Evolutionary conservation across 306 rosid genomes (phyloP).

Genomic region (Alnus glutinosa): DNA sequence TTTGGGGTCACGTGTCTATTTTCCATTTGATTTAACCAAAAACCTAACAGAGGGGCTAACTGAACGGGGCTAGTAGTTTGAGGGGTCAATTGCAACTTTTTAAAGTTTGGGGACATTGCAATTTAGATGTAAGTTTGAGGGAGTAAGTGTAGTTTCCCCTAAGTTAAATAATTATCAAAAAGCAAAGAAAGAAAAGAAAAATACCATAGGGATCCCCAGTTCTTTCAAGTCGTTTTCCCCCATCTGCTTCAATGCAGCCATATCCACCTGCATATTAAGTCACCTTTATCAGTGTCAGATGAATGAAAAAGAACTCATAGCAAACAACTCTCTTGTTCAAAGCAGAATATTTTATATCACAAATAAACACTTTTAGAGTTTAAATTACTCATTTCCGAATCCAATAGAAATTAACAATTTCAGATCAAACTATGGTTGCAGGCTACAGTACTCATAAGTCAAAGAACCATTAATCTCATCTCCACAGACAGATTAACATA

Average conservation of each 20-base stretch:
- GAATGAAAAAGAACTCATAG: not conserved
- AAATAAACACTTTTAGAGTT: not conserved
- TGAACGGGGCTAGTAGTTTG: too few species aligned
- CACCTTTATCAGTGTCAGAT: constrained; percentile 9
- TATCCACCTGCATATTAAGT: constrained; percentile 66
- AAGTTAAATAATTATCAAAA: constrained; percentile 14
- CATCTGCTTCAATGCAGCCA: constrained; percentile 94
- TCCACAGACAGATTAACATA: too few species aligned
- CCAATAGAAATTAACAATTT: not conserved
- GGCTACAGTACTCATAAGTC: not conserved
- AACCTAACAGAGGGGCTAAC: too few species aligned
- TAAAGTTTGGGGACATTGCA: too few species aligned
- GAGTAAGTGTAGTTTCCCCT: not conserved
- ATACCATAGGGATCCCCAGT: constrained; percentile 98
- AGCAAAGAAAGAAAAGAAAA: constrained; percentile 20
- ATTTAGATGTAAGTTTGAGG: too few species aligned
- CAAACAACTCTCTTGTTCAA: not conserved
- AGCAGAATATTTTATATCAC: not conserved
- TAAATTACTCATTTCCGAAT: not conserved
- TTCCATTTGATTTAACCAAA: too few species aligned
- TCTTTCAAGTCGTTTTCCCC: constrained; percentile 93
- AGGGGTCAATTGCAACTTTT: too few species aligned
- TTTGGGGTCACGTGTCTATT: too few species aligned
- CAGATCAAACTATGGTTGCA: not conserved
- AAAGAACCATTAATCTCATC: not conserved